Conservation (phyloP, 371 early-diverging fungal species). For the Globomyces sp. region DNA sequence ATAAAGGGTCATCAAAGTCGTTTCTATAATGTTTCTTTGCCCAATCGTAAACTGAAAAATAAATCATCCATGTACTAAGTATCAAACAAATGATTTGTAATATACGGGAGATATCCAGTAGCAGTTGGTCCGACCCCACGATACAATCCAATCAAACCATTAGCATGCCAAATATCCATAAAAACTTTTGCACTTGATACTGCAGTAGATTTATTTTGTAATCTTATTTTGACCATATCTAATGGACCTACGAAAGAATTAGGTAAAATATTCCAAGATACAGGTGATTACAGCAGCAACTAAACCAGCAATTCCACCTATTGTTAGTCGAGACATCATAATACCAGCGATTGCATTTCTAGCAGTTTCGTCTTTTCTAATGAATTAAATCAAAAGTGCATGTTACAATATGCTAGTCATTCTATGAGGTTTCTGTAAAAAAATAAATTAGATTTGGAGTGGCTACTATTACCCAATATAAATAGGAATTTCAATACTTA, state of each 20-base stretch:
- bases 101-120: slow-evolving; percentile 75
- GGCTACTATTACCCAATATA: no score
- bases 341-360: slow-evolving; percentile 9
- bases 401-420: neutral
- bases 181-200: slow-evolving; percentile 54
- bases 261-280: slow-evolving; percentile 45
- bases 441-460: neutral
- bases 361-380: neutral
- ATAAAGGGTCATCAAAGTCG: slow-evolving; percentile 9
- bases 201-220: slow-evolving; percentile 76
- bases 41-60: slow-evolving; percentile 77
- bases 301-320: slow-evolving; percentile 7
- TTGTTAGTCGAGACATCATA: no score
- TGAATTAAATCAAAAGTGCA: slow-evolving; percentile 1
- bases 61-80: slow-evolving; percentile 62
- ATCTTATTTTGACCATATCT: slow-evolving; percentile 91
- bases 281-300: slow-evolving; percentile 8
- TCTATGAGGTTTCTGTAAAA: neutral
- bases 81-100: slow-evolving; percentile 51
- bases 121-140: slow-evolving; percentile 86
- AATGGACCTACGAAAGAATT: slow-evolving; percentile 87
- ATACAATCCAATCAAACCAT: slow-evolving; percentile 87
- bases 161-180: slow-evolving; percentile 72
- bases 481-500: no score
- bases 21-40: slow-evolving; percentile 50